A percentile compares a stretch with the other conserved stretches of the same genome.
phyloP scores from a whole-genome alignment of 768 basidiomycete genomes.

The Termitomyces sp. region DNA sequence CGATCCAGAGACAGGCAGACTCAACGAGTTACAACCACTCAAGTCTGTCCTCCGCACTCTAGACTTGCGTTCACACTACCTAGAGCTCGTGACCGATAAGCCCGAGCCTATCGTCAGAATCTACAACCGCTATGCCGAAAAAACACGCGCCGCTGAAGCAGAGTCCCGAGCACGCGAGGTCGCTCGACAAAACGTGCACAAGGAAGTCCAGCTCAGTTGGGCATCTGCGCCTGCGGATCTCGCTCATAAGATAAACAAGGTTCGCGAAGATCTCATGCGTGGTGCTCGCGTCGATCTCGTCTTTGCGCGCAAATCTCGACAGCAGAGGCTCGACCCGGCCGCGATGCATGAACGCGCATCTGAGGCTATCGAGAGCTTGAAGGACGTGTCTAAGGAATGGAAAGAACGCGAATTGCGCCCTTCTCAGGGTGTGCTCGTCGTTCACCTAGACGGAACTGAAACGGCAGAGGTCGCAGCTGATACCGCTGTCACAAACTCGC shows the following conservation, averaged over 20 bases:
- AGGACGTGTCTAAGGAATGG: constrained; percentile 51
- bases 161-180: constrained; percentile 30
- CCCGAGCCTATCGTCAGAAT: constrained; percentile 61
- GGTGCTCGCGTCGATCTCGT: constrained; percentile 54
- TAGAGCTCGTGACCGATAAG: constrained; percentile 47
- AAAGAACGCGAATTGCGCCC: constrained; percentile 35
- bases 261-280: constrained; percentile 50
- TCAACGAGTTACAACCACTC: constrained; percentile 31
- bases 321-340: constrained; percentile 23
- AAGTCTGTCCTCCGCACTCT: constrained; percentile 37
- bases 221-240: constrained; percentile 52
- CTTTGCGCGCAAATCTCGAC: constrained; percentile 44
- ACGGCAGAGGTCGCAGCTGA: background rate
- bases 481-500: background rate
- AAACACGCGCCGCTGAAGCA: constrained; percentile 30
- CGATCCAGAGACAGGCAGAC: constrained; percentile 38
- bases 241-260: constrained; percentile 60
- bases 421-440: constrained; percentile 21
- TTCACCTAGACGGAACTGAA: constrained; percentile 40
- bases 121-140: constrained; percentile 38
- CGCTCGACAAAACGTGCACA: constrained; percentile 30
- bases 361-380: constrained; percentile 34
- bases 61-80: constrained; percentile 33
- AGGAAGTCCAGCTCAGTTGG: constrained; percentile 77
- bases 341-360: constrained; percentile 42